Evolutionary conservation across 2,329 filamentous ascomycete species (phyloP).

Genomic region (Paecilomyces sp.): DNA sequence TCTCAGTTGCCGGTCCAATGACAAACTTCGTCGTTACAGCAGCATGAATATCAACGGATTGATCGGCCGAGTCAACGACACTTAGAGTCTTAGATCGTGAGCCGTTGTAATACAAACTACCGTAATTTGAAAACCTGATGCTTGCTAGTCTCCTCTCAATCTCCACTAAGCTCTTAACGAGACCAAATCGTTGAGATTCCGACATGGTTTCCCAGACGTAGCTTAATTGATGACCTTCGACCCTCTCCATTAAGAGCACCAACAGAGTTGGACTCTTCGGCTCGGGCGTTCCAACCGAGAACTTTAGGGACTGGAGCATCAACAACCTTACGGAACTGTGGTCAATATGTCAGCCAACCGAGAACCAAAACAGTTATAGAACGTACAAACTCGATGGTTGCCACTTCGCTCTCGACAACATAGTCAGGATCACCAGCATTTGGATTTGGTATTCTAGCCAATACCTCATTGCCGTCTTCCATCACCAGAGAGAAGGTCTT

Average conservation of each 20-base stretch:
- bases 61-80: background rate
- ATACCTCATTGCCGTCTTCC: constrained; percentile 7
- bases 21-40: constrained; percentile 7
- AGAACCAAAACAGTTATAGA: background rate
- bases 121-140: constrained; percentile 6
- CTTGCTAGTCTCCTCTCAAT: constrained; percentile 9
- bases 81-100: constrained; percentile 2
- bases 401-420: constrained; percentile 15
- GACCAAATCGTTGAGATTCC: constrained; percentile 9
- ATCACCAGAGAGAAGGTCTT: constrained; percentile 20
- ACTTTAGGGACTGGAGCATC: constrained; percentile 12
- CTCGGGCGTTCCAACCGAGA: constrained; percentile 9
- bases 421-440: constrained; percentile 8
- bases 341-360: background rate
- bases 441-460: constrained; percentile 13
- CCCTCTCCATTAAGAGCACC: constrained; percentile 14
- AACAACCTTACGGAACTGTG: constrained; percentile 11
- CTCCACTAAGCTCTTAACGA: constrained; percentile 12
- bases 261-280: constrained; percentile 8
- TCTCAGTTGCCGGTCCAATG: constrained; percentile 10
- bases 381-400: constrained; percentile 15
- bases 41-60: background rate
- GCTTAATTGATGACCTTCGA: constrained; percentile 9
- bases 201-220: constrained; percentile 12
- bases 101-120: constrained; percentile 13